Conservation (phyloP, 306 rosid genomes). For the Clitoria ternatea region DNA sequence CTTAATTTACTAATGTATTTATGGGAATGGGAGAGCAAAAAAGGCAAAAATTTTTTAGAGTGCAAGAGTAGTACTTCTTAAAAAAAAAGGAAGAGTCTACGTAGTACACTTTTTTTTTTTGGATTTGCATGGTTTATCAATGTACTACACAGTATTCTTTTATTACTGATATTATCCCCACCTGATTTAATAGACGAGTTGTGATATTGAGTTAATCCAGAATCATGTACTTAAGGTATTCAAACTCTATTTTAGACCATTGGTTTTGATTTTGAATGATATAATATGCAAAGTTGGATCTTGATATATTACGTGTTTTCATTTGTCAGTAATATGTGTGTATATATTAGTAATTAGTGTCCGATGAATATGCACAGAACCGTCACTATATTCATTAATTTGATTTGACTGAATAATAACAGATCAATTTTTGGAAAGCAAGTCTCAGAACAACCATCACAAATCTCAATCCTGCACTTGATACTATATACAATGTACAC, state of each 20-base stretch:
- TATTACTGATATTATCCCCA: too few species aligned
- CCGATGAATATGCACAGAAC: background rate
- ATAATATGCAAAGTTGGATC: background rate
- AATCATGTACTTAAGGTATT: background rate
- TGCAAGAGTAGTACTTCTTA: too few species aligned
- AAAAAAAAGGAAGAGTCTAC: too few species aligned
- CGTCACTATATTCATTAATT: background rate
- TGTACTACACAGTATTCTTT: too few species aligned
- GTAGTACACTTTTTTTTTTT: too few species aligned
- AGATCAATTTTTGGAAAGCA: background rate
- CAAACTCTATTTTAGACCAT: background rate
- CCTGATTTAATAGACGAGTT: too few species aligned
- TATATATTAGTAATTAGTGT: background rate
- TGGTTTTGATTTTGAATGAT: background rate
- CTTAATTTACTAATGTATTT: too few species aligned
- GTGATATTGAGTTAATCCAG: too few species aligned
- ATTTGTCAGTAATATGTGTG: background rate
- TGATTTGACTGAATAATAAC: background rate
- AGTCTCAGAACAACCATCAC: constrained; percentile 21
- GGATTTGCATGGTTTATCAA: too few species aligned
- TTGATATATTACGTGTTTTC: background rate
- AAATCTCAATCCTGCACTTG: constrained; percentile 23
- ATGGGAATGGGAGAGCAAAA: too few species aligned
- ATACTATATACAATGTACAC: constrained; percentile 25
- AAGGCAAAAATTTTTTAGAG: too few species aligned